These are phyloP conservation scores for Fusarium sp. DNA, from an alignment of 2,329 filamentous ascomycete species.

Conservation along the genomic window DNA sequence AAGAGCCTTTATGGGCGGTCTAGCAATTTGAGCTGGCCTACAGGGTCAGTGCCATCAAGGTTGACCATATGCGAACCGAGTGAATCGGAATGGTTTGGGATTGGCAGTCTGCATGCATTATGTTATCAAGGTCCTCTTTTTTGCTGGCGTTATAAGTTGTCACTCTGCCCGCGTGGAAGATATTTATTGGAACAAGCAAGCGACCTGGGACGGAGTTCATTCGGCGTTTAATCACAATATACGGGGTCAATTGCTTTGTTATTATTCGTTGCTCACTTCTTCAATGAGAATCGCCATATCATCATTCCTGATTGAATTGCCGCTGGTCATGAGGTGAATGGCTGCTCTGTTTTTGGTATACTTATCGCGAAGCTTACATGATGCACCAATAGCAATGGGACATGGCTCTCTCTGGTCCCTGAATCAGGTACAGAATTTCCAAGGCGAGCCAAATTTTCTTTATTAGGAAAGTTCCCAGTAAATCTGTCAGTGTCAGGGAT, in stretches of 20 bases:
- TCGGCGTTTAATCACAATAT: background rate
- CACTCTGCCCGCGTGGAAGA: background rate
- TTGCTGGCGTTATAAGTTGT: background rate
- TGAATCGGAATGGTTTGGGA: background rate
- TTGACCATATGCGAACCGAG: background rate
- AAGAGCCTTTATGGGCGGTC: background rate
- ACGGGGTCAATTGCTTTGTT: background rate
- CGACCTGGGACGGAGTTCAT: background rate
- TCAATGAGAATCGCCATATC: background rate
- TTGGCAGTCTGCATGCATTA: background rate
- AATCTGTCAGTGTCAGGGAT: conserved; percentile 2
- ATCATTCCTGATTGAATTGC: background rate
- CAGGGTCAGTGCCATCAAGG: conserved; percentile 33
- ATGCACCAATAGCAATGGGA: background rate
- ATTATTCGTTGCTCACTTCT: background rate
- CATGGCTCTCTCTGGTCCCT: background rate
- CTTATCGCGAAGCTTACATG: background rate
- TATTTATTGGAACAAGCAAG: background rate
- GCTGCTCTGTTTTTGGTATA: background rate
- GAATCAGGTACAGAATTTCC: background rate
- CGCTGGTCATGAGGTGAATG: background rate
- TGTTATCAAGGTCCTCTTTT: background rate
- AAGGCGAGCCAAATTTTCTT: background rate
- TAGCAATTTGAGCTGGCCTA: background rate
- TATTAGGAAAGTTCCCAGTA: background rate